Evolutionary conservation across 768 basidiomycete species (phyloP).

Genomic region (Serendipita indica): DNA sequence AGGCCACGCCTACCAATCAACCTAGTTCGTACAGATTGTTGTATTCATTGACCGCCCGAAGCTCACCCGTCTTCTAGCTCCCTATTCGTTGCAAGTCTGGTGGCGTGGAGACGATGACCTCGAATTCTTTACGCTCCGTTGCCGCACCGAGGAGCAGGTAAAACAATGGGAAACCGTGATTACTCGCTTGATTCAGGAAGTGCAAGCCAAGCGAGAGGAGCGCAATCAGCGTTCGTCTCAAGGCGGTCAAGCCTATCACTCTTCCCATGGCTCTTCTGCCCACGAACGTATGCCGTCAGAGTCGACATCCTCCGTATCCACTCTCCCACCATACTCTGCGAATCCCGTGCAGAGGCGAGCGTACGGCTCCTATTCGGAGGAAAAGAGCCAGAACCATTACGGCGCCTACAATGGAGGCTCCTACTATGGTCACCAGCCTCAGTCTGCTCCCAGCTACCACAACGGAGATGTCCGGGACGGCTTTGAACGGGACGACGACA

Average conservation of each 20-base stretch:
- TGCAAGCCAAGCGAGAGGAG: constrained; percentile 33
- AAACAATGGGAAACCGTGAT: constrained; percentile 85
- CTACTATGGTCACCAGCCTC: background rate
- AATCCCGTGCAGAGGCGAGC: constrained; percentile 21
- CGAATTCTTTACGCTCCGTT: constrained; percentile 89
- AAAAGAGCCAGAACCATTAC: background rate
- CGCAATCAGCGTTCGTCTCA: constrained; percentile 11
- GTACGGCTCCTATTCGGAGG: constrained; percentile 22
- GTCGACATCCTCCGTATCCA: constrained; percentile 23
- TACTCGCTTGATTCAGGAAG: constrained; percentile 64
- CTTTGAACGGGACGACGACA: constrained; percentile 53
- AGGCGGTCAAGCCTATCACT: constrained; percentile 29
- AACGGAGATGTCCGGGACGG: constrained; percentile 36
- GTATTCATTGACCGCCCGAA: constrained; percentile 7
- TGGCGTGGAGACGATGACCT: constrained; percentile 90
- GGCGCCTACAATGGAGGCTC: background rate
- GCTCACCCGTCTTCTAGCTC: constrained; percentile 23
- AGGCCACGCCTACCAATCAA: constrained; percentile 51
- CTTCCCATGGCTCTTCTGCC: constrained; percentile 27
- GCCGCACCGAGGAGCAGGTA: constrained; percentile 83
- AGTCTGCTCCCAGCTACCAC: constrained; percentile 8
- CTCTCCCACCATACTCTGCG: constrained; percentile 18
- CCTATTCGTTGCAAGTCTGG: constrained; percentile 76
- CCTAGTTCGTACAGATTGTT: constrained; percentile 34
- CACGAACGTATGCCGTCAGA: constrained; percentile 24